Conservation (phyloP, 495 filamentous ascomycete genomes). For the Lineolata rhizophorae region DNA sequence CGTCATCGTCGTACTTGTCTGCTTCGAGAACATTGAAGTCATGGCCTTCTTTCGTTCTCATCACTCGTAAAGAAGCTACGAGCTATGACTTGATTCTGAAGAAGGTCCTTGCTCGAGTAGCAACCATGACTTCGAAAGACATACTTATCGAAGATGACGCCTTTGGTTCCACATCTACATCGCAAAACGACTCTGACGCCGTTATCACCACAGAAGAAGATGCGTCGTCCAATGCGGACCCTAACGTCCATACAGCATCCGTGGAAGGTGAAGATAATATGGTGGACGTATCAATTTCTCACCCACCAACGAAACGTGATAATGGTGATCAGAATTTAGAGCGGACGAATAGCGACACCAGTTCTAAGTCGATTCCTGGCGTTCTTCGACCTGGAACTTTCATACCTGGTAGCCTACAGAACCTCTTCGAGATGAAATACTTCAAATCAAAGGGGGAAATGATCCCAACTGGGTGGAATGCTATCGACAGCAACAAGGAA, state of each 20-base stretch:
- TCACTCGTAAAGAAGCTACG: constrained; percentile 37
- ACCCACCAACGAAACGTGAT: constrained; percentile 18
- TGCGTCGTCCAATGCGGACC: constrained; percentile 42
- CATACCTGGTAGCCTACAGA: constrained; percentile 34
- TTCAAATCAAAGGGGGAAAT: constrained; percentile 27
- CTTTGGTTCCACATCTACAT: constrained; percentile 6
- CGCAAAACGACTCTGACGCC: constrained; percentile 45
- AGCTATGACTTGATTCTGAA: constrained; percentile 35
- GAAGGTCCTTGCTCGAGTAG: constrained; percentile 35
- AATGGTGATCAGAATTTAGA: constrained; percentile 13
- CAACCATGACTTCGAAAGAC: constrained; percentile 36
- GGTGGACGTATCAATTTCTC: constrained; percentile 73
- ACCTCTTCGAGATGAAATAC: constrained; percentile 48
- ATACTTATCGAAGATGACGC: constrained; percentile 28
- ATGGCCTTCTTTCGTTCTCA: constrained; percentile 36
- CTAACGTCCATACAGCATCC: constrained; percentile 48
- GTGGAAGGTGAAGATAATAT: constrained; percentile 79
- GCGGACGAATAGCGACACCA: constrained; percentile 8
- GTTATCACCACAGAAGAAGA: constrained; percentile 55
- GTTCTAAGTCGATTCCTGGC: constrained; percentile 21
- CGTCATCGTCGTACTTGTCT: constrained; percentile 21
- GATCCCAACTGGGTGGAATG: constrained; percentile 43
- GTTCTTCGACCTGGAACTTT: constrained; percentile 24
- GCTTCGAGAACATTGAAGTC: constrained; percentile 21
- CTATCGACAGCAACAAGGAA: constrained; percentile 29